Evolutionary conservation across 441 rosid genomes (phyloP).

Genomic region (Eutrema salsugineum): DNA sequence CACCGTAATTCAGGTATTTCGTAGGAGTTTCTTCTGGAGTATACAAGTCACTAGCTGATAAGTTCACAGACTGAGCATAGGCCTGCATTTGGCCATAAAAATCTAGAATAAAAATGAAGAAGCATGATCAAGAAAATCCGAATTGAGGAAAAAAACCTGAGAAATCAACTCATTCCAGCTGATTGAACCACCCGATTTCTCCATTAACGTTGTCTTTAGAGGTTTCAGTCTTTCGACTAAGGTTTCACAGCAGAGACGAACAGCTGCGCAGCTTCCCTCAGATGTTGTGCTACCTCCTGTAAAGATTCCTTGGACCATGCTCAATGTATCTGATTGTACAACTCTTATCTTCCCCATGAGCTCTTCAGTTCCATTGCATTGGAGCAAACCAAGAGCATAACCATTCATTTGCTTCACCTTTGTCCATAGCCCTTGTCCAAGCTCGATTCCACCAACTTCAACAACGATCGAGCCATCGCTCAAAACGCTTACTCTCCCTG

Average conservation of each 20-base stretch:
- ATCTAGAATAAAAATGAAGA: neutral
- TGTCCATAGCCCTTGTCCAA: constrained; percentile 97
- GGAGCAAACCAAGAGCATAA: constrained; percentile 59
- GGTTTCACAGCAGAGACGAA: constrained; percentile 61
- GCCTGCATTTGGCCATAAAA: constrained; percentile 51
- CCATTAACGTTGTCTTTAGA: constrained; percentile 10
- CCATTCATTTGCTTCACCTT: constrained; percentile 89
- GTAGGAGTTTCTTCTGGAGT: constrained; percentile 41
- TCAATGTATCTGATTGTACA: constrained; percentile 70
- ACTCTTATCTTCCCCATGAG: constrained; percentile 67
- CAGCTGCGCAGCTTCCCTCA: constrained; percentile 79
- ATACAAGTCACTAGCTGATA: constrained; percentile 48
- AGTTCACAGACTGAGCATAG: constrained; percentile 45
- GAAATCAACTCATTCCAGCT: constrained; percentile 63
- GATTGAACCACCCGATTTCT: constrained; percentile 38
- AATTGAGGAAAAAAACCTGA: constrained; percentile 47
- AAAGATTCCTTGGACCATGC: constrained; percentile 69
- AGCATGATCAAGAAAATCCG: neutral
- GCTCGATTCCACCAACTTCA: constrained; percentile 93
- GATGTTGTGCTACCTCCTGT: constrained; percentile 90
- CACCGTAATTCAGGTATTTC: constrained; percentile 73
- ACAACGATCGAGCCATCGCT: constrained; percentile 76
- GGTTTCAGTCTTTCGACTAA: constrained; percentile 67
- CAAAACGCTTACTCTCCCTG: constrained; percentile 81
- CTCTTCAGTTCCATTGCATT: constrained; percentile 39